Evolutionary conservation across 352 stramenopile species (phyloP).

Genomic region (Phytophthora citrophthora): DNA sequence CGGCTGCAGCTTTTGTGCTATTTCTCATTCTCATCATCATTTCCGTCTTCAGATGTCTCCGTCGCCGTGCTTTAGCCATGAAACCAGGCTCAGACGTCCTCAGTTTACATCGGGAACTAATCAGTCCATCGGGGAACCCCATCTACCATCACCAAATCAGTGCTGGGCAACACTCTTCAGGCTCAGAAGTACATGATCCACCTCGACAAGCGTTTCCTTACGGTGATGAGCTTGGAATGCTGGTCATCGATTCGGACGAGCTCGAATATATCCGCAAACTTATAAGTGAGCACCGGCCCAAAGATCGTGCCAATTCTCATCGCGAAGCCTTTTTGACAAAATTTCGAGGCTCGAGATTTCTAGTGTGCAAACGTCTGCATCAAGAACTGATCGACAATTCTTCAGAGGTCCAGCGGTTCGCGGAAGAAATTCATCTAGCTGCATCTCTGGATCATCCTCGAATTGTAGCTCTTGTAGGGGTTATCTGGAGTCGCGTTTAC

Average conservation of each 20-base stretch:
- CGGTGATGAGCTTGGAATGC: constrained; percentile 3
- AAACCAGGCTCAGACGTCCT: constrained; percentile 13
- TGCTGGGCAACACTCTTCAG: constrained; percentile 11
- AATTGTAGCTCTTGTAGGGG: constrained; percentile 54
- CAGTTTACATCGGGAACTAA: constrained; percentile 13
- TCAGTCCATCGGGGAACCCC: constrained; percentile 12
- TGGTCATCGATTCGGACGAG: constrained; percentile 47
- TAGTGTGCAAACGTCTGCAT: constrained; percentile 50
- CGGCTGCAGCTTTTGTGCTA: constrained; percentile 28
- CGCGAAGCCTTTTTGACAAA: constrained; percentile 45
- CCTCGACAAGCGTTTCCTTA: constrained; percentile 7
- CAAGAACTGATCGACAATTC: constrained; percentile 35
- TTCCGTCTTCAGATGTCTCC: constrained; percentile 25
- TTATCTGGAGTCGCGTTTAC: constrained; percentile 48
- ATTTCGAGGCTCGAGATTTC: constrained; percentile 35
- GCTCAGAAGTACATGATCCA: constrained; percentile 4
- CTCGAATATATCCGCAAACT: constrained; percentile 50
- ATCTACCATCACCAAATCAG: not conserved
- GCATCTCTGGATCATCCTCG: constrained; percentile 51
- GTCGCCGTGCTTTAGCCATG: constrained; percentile 11
- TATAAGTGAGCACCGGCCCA: constrained; percentile 16
- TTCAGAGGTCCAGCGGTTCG: constrained; percentile 40
- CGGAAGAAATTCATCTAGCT: constrained; percentile 51
- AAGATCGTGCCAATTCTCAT: not conserved
- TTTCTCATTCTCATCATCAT: constrained; percentile 26